Base-by-base conservation (phyloP, 768 basidiomycete genomes). In the Cubamyces lactineus region DNA sequence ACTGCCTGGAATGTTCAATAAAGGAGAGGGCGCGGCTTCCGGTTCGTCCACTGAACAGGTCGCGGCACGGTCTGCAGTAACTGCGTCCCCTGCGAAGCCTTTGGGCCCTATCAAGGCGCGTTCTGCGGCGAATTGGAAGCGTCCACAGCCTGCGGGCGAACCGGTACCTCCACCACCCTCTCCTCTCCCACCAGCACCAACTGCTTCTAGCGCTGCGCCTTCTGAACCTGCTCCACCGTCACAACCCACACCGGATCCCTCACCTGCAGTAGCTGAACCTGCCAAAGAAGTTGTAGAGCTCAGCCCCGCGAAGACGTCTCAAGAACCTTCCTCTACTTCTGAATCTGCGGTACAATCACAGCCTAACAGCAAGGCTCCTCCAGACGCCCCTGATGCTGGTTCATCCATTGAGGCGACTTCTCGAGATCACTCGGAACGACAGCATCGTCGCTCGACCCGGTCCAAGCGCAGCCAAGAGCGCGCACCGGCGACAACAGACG, bases 361-460 rank as follows among this genome's bases (percentile, higher is more conserved):
- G 5, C 48, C 13, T 23, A 23, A 12, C 24, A 30, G 17, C 3
- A 23, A 26, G 48, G 5, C 12, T 5, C 24, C 48, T 30, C 48
- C 15, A 26, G 57, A 39, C 13, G 34, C 11, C 0, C 16, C 47
- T n/a, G 47, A 13, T 23, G 38, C 34, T n/a, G 56, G 56, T 1
- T 19, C 56, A 12, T 52, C 49, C 30, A 28, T 49, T n/a, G 28
- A 59, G 2, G 63, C 61, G 50, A 38, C 57, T 16, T 62, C 55
- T 38, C 53, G 61, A 15, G 38, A 62, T 28, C 26, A 56, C 8
- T 24, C 65, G 0, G 23, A 30, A 3, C 34, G 61, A 1, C 62
- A 63, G 15, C 26, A 65, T 11, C 82, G 85, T 46, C 82, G 86
- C 43, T 84, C 84, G 1, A 79, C 83, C 28, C 82, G 85, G 23